These are phyloP conservation scores for Globisporangium splendens DNA, from an alignment of 352 stramenopile genomes.

Conservation along the genomic window DNA sequence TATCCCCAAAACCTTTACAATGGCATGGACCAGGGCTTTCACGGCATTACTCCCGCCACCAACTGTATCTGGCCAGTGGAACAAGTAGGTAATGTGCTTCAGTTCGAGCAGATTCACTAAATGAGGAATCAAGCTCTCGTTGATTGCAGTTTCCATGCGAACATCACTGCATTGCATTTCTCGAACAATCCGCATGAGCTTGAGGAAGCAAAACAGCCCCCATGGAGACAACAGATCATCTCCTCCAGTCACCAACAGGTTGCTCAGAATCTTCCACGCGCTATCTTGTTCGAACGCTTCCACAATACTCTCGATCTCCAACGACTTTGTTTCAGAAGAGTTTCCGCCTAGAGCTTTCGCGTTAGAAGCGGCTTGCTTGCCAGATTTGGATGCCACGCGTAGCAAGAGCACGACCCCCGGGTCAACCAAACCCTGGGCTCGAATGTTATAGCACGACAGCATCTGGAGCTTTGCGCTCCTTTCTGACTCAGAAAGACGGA, in stretches of 20 bases:
- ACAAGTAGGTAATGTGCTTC: slow-evolving; percentile 57
- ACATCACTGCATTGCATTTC: slow-evolving; percentile 54
- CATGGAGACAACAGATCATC: slow-evolving; percentile 72
- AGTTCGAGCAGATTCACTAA: slow-evolving; percentile 57
- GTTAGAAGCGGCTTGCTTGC: slow-evolving; percentile 16
- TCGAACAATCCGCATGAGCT: slow-evolving; percentile 67
- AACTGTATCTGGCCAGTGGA: slow-evolving; percentile 74
- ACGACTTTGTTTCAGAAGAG: background rate
- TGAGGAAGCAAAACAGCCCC: slow-evolving; percentile 83
- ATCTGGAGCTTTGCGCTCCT: slow-evolving; percentile 37
- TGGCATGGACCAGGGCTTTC: slow-evolving; percentile 76
- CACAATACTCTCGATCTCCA: slow-evolving; percentile 39
- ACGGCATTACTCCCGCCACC: slow-evolving; percentile 77
- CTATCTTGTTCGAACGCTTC: slow-evolving; percentile 32
- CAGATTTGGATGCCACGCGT: slow-evolving; percentile 51
- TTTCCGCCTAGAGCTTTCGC: background rate
- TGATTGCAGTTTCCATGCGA: slow-evolving; percentile 43
- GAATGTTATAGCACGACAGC: slow-evolving; percentile 64
- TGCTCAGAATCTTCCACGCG: slow-evolving; percentile 50
- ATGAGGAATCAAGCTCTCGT: slow-evolving; percentile 51
- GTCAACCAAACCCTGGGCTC: slow-evolving; percentile 62
- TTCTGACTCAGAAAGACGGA: background rate
- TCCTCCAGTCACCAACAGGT: slow-evolving; percentile 46
- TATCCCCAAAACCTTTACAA: slow-evolving; percentile 84
- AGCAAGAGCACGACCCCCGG: slow-evolving; percentile 61